Conservation (phyloP, 345 rosid genomes). For the Limnanthes douglasii region DNA sequence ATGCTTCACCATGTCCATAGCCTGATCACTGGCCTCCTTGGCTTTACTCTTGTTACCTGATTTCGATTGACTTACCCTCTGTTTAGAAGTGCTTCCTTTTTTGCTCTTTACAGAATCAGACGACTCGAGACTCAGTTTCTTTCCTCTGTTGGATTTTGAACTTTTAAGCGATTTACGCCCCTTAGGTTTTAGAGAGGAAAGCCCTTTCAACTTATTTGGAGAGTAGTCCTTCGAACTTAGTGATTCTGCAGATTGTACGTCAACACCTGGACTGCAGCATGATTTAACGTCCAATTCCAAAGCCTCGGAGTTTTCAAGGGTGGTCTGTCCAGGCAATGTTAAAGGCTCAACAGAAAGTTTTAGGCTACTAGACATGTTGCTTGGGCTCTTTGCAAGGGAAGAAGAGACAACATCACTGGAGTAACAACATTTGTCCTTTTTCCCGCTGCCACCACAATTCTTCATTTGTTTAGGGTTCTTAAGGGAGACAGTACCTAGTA, state of each 20-base stretch:
- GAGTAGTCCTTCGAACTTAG: slow-evolving; percentile 8
- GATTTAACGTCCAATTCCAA: slow-evolving; percentile 9
- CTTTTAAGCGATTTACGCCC: slow-evolving; percentile 14
- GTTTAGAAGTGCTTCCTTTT: slow-evolving; percentile 14
- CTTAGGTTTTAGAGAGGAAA: slow-evolving; percentile 8
- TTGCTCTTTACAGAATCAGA: slow-evolving; percentile 19
- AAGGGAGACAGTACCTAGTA: slow-evolving; percentile 11
- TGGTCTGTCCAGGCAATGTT: slow-evolving; percentile 13
- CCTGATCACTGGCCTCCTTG: slow-evolving; percentile 13
- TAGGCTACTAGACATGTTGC: slow-evolving; percentile 10
- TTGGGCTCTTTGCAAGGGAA: slow-evolving; percentile 15
- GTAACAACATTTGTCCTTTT: background rate
- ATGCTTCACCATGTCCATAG: background rate
- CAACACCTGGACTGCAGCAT: slow-evolving; percentile 9
- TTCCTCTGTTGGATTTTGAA: slow-evolving; percentile 19
- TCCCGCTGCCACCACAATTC: slow-evolving; percentile 8
- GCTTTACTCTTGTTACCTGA: slow-evolving; percentile 14
- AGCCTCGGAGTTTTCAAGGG: slow-evolving; percentile 12
- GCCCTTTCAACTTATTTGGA: slow-evolving; percentile 20
- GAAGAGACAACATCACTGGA: slow-evolving; percentile 14
- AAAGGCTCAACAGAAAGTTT: slow-evolving; percentile 12
- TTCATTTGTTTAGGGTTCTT: slow-evolving; percentile 16
- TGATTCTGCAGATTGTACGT: slow-evolving; percentile 10
- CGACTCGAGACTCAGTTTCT: slow-evolving; percentile 17
- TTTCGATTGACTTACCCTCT: slow-evolving; percentile 12